Evolutionary conservation across 2,329 filamentous ascomycete genomes (phyloP), one percentile per base, ranked within the genome.

Genomic region (Pseudogymnoascus pannorum): DNA sequence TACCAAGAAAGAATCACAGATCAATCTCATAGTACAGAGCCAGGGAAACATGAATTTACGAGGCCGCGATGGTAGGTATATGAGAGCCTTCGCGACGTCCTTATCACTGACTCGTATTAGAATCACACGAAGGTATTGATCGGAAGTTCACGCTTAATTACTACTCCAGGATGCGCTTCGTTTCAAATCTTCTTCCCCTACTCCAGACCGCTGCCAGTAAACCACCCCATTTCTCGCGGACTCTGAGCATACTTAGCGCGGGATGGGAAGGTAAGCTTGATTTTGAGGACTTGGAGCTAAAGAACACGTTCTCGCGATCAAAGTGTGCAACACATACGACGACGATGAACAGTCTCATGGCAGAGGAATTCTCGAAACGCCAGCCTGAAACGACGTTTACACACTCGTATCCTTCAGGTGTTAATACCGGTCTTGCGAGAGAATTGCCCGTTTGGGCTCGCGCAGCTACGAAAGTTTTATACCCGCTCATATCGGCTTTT

Each of bases 101-200:
- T 58, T 11, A 22, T 62, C 16, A 57, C 31, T 22, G 12, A 14
- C 42, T 8, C 36, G n/a, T 24, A 14, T 11, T 26, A 71, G 69
- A 68, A 61, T 64, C 60, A 9, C 62, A 66, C 1, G 69, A 71
- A 65, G 68, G 68, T 12, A 61, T 71, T 5, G 66, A 68, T 44
- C 65, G 67, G 8, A 70, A 69, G 48, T 64, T 69, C 26, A 62
- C 67, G 11, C 59, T 70, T 4, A 70, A 75, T 18, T 82, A 80
- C 71, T 86, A 87, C 71, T 76, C 80, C 4, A 84, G 84, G 18
- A 77, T 81, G 64, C 81, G 82, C 38, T 81, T 86, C 67, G 75
- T 81, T 11, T 62, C 76, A 48, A 83, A 85, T 60, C 77, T 88
- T 0, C 78, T 86, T 7, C 84, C 85, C 0, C 75, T 80, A 0